These are phyloP conservation scores for Diaporthe velutina DNA, from an alignment of 2,329 filamentous ascomycete species.

Conservation along the genomic window DNA sequence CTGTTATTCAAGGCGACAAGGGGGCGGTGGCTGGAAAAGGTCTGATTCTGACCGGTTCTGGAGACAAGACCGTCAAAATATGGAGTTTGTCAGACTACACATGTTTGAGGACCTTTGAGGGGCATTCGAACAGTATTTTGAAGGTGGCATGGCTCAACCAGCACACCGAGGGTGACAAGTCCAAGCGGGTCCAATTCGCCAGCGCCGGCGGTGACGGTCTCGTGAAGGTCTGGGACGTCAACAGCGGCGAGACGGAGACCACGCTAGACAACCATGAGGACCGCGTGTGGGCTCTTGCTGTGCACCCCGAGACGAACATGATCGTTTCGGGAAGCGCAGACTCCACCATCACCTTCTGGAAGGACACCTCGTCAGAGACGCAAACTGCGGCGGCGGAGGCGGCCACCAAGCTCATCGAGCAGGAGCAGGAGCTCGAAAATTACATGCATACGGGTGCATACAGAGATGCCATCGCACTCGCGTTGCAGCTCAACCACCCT, in stretches of 20 bases:
- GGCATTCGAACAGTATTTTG: constrained; percentile 94
- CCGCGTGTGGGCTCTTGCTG: constrained; percentile 90
- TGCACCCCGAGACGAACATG: constrained; percentile 76
- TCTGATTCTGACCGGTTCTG: constrained; percentile 88
- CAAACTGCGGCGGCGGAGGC: constrained; percentile 80
- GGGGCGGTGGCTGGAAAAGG: constrained; percentile 82
- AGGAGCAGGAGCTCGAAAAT: constrained; percentile 95
- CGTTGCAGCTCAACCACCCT: constrained; percentile 94
- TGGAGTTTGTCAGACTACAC: constrained; percentile 95
- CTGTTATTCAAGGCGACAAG: constrained; percentile 78
- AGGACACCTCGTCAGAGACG: constrained; percentile 87
- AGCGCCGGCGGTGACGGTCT: constrained; percentile 94
- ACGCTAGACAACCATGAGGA: constrained; percentile 98
- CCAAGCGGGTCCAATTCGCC: constrained; percentile 77
- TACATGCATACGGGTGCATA: constrained; percentile 90
- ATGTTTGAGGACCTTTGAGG: constrained; percentile 94
- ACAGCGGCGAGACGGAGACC: constrained; percentile 84
- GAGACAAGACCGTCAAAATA: constrained; percentile 95
- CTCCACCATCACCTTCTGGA: constrained; percentile 95
- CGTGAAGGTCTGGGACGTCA: constrained; percentile 95
- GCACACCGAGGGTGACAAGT: constrained; percentile 61
- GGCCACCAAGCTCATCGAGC: constrained; percentile 82
- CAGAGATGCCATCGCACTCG: constrained; percentile 91
- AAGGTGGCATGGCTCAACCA: constrained; percentile 89
- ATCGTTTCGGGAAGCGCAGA: constrained; percentile 94